Percentiles rank a stretch among this genome's conserved stretches.
Evolutionary conservation across 2,329 filamentous ascomycete genomes (phyloP).

Genomic region (Colletotrichum sidae): DNA sequence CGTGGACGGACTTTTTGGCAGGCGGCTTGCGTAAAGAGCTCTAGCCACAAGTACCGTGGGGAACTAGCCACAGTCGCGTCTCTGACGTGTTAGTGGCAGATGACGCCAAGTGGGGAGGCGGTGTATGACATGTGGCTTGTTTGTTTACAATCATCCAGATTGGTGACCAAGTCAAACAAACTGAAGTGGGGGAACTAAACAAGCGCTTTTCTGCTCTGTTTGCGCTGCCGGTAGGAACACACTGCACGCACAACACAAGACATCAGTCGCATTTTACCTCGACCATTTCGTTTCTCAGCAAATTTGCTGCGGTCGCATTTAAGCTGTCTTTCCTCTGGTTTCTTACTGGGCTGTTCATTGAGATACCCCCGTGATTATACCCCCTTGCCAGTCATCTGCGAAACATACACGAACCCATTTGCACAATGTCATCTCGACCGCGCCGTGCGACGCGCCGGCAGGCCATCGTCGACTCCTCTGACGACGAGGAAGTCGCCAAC

Average conservation of each 20-base stretch:
- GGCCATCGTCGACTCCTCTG: slow-evolving; percentile 83
- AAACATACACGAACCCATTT: slow-evolving; percentile 1
- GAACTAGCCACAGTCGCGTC: slow-evolving; percentile 29
- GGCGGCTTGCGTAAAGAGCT: background rate
- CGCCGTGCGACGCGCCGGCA: slow-evolving; percentile 72
- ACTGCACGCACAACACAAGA: background rate
- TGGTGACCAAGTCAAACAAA: slow-evolving; percentile 38
- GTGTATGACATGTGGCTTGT: slow-evolving; percentile 29
- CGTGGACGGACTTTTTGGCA: no score
- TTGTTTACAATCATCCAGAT: slow-evolving; percentile 39
- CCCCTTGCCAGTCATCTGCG: background rate
- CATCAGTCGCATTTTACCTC: slow-evolving; percentile 21
- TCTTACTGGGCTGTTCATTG: slow-evolving; percentile 24
- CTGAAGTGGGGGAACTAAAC: slow-evolving; percentile 36
- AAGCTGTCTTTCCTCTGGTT: slow-evolving; percentile 2
- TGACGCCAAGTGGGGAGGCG: slow-evolving; percentile 7
- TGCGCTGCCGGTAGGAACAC: background rate
- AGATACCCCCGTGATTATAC: slow-evolving; percentile 22
- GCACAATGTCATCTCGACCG: slow-evolving; percentile 45
- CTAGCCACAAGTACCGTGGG: slow-evolving; percentile 20
- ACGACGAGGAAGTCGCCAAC: slow-evolving; percentile 74
- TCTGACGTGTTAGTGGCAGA: slow-evolving; percentile 7
- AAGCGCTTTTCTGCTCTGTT: background rate
- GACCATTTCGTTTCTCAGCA: slow-evolving; percentile 16
- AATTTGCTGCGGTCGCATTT: slow-evolving; percentile 10